These are phyloP conservation scores for Parathielavia appendiculata DNA, from an alignment of 495 filamentous ascomycete species.

Conservation along the genomic window DNA sequence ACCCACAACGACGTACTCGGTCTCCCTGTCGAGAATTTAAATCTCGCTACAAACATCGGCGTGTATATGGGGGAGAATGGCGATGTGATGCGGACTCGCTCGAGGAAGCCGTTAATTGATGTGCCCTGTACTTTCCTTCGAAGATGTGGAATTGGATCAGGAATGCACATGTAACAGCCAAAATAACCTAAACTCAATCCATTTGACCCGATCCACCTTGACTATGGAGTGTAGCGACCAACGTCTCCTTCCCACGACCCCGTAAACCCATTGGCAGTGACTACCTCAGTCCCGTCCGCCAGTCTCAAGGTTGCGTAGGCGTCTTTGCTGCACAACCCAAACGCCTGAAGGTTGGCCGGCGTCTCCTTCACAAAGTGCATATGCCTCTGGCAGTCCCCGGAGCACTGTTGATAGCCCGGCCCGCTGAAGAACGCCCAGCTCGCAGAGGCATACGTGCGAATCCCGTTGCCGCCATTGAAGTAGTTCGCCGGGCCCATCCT, in stretches of 20 bases:
- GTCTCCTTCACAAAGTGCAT: conserved; percentile 37
- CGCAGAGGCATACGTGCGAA: conserved; percentile 57
- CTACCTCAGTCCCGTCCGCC: conserved; percentile 31
- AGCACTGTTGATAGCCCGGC: conserved; percentile 31
- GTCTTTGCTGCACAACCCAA: conserved; percentile 39
- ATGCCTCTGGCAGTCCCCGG: conserved; percentile 34
- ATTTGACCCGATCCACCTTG: too few species aligned
- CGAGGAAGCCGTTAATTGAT: too few species aligned
- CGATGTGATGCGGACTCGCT: too few species aligned
- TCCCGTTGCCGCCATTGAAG: conserved; percentile 53
- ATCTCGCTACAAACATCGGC: too few species aligned
- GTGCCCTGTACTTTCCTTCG: too few species aligned
- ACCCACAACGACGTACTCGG: too few species aligned
- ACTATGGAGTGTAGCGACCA: conserved; percentile 36
- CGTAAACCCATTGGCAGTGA: conserved; percentile 37
- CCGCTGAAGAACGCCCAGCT: conserved; percentile 68
- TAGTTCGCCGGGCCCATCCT: conserved; percentile 41
- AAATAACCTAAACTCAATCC: too few species aligned
- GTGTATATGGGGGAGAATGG: too few species aligned
- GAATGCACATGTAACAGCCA: too few species aligned
- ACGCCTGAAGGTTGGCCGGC: conserved; percentile 34
- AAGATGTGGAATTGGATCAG: too few species aligned
- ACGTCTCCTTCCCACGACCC: conserved; percentile 57
- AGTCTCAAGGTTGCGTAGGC: conserved; percentile 25
- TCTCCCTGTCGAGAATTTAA: too few species aligned